Percentiles rank a stretch among this genome's conserved stretches.
phyloP scores from a whole-genome alignment of 2,329 filamentous ascomycete genomes.

The Xylariaceae sp. region DNA sequence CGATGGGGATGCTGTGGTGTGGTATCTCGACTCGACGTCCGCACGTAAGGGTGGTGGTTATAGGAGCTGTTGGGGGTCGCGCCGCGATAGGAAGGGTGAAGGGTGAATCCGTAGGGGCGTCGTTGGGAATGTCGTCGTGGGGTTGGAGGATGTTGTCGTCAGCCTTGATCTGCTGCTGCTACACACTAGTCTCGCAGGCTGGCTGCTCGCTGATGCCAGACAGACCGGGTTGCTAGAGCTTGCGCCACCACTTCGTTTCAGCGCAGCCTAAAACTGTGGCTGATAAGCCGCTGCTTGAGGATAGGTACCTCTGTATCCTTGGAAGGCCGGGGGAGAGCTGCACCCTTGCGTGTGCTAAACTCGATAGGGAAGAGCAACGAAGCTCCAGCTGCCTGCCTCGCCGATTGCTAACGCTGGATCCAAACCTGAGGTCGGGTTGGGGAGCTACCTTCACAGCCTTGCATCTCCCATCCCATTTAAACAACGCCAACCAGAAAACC shows the following conservation, averaged over 20 bases:
- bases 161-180: constrained; percentile 3
- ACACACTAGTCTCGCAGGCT: neutral
- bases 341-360: constrained; percentile 16
- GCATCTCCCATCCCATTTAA: constrained; percentile 14
- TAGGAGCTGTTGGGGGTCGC: too few relatives aligned
- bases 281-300: constrained; percentile 7
- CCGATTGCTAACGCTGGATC: neutral
- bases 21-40: too few relatives aligned
- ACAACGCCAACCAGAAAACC: constrained; percentile 4
- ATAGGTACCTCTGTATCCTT: constrained; percentile 5
- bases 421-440: too few relatives aligned
- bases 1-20: too few relatives aligned
- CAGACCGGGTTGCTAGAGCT: constrained; percentile 7
- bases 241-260: constrained; percentile 13
- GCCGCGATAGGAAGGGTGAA: too few relatives aligned
- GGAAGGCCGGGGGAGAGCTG: constrained; percentile 1
- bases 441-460: constrained; percentile 14
- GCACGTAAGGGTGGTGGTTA: too few relatives aligned
- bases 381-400: constrained; percentile 27
- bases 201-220: neutral
- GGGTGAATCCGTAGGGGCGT: too few relatives aligned
- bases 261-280: constrained; percentile 7
- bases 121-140: neutral
- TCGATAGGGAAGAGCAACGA: constrained; percentile 23
- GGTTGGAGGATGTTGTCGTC: neutral